Evolutionary conservation across 1,139 yeast genomes (phyloP).

Genomic region (Scheffersomyces cryptocercus): DNA sequence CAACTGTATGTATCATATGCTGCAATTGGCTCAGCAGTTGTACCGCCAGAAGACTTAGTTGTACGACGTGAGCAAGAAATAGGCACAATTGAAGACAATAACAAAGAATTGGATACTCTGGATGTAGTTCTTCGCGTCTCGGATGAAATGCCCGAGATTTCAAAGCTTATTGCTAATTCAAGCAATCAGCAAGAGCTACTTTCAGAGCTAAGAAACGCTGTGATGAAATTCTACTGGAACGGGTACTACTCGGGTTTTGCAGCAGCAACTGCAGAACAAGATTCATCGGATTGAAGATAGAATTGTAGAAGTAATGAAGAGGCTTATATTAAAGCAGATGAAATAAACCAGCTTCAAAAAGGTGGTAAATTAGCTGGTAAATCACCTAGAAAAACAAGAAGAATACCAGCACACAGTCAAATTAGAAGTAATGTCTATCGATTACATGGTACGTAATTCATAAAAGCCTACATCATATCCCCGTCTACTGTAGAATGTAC

Average conservation of each 20-base stretch:
- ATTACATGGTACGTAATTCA: too few relatives aligned
- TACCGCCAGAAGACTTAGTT: neutral
- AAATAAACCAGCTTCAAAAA: too few relatives aligned
- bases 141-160: neutral
- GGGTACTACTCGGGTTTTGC: slow-evolving; percentile 29
- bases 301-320: too few relatives aligned
- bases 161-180: neutral
- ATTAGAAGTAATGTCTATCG: too few relatives aligned
- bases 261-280: neutral
- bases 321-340: too few relatives aligned
- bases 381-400: too few relatives aligned
- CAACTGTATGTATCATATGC: slow-evolving; percentile 7
- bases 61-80: too few relatives aligned
- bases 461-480: too few relatives aligned
- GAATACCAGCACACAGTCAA: too few relatives aligned
- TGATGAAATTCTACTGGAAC: slow-evolving; percentile 36
- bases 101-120: neutral
- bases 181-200: slow-evolving; percentile 15
- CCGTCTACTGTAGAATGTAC: too few relatives aligned
- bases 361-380: too few relatives aligned
- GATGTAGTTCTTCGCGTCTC: neutral
- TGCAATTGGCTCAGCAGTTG: slow-evolving; percentile 5
- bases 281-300: too few relatives aligned
- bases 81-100: neutral
- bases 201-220: slow-evolving; percentile 23